Base-by-base conservation (phyloP, 257 asterid genomes). In the Nemophila menziesii region DNA sequence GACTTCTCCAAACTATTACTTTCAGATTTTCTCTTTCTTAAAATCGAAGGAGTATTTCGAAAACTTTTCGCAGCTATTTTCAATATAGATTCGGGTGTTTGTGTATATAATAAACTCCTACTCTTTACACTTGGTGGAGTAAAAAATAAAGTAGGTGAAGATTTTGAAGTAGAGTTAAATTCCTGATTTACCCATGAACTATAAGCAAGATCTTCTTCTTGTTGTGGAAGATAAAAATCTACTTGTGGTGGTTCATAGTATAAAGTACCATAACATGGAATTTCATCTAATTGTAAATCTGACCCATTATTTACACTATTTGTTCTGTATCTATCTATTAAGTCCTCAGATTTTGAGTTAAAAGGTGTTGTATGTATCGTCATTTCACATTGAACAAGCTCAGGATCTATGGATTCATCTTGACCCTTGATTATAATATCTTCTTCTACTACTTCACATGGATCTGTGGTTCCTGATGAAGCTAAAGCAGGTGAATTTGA, bases 31-130 rank as follows among this genome's bases (percentile, higher is more conserved):
- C 94, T 80, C 70, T 77, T 90, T 48, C 96, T 67, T 33, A 85
- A 21, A 52, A 90, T 90, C 56, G 98, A 85, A 16, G 98, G 98
- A 38, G 98, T 85, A 43, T 76, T 65, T 5, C 64, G 94, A 65
- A 78, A 90, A 76, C 80, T 81, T 63, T 57, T 68, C 14, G 99
- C 94, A 53, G 94, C 96, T 22, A 69, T 69, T 74, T 64, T 78
- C 66, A 90, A 62, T 54, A 85, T 75, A 39, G 93, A 79, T 61
- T 85, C 96, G 1, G 99, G 96, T 45, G 86, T 70, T 54, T 65
- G 92, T 13, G 70, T 58, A 40, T 34, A 63, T 15, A n/a, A n/a
- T n/a, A 52, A 33, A 47, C 50, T 50, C 55, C 71, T 59, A 49
- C 73, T 51, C 51, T 68, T 73, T 44, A 56, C 71, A 60, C 92